Evolutionary conservation across 208 protist species (phyloP).

Genomic region (Phytomonas sp.): DNA sequence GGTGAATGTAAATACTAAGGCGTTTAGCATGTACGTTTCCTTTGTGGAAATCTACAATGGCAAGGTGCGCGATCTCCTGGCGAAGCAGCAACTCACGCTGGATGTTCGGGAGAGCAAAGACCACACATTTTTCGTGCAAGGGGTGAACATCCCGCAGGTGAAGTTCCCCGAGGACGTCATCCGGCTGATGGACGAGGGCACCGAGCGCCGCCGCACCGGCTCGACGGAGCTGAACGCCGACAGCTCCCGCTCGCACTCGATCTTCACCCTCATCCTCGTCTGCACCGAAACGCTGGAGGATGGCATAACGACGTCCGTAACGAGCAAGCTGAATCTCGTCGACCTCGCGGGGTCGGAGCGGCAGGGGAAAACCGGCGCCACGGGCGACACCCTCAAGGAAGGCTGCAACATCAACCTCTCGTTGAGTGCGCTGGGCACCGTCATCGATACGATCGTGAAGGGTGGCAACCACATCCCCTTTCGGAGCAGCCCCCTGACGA

Average conservation of each 20-base stretch:
- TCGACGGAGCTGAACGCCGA: constrained; percentile 86
- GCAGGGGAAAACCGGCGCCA: constrained; percentile 84
- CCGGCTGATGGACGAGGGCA: constrained; percentile 80
- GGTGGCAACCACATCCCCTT: constrained; percentile 79
- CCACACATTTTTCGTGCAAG: constrained; percentile 82
- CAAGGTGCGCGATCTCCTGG: constrained; percentile 79
- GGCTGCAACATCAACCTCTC: constrained; percentile 92
- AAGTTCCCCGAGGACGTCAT: constrained; percentile 73
- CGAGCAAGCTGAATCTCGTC: constrained; percentile 88
- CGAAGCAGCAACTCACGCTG: constrained; percentile 79
- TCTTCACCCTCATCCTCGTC: constrained; percentile 85
- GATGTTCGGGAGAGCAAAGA: constrained; percentile 78
- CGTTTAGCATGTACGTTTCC: constrained; percentile 67
- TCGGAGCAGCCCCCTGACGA: constrained; percentile 77
- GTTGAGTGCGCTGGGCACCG: constrained; percentile 82
- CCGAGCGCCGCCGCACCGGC: constrained; percentile 67
- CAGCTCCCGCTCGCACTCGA: constrained; percentile 85
- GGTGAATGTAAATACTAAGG: constrained; percentile 24
- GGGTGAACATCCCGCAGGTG: constrained; percentile 57
- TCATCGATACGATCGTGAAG: constrained; percentile 89
- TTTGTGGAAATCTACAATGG: constrained; percentile 89
- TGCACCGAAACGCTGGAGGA: constrained; percentile 74
- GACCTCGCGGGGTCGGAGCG: constrained; percentile 90
- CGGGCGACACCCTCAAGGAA: constrained; percentile 89
- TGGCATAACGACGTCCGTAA: constrained; percentile 52